Percentiles rank a stretch among this genome's conserved stretches.
Evolutionary conservation across 163 green algal genomes (phyloP).

Genomic region (Scenedesmus sp.): DNA sequence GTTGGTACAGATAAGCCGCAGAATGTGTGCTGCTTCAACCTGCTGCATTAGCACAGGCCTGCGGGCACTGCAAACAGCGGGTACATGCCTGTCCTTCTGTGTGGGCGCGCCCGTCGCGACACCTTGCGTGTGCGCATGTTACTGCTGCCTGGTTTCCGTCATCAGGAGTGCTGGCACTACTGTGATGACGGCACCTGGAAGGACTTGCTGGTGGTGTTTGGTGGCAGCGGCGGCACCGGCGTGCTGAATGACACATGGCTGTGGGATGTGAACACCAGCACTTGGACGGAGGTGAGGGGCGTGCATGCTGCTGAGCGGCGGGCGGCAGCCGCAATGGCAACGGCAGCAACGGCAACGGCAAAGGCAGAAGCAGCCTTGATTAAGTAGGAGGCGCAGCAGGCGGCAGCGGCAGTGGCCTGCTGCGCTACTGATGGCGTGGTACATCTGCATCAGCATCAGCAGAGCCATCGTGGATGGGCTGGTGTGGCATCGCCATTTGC

Average conservation of each 20-base stretch:
- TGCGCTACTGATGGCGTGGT: background rate
- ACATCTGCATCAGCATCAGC: background rate
- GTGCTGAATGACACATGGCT: conserved; percentile 45
- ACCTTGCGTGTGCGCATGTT: background rate
- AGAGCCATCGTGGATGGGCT: no score
- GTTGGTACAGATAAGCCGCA: no score
- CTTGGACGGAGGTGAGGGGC: conserved; percentile 26
- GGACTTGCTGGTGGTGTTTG: conserved; percentile 48
- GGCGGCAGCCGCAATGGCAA: background rate
- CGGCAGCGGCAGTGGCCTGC: background rate
- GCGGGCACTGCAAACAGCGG: no score
- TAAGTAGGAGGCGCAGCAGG: no score
- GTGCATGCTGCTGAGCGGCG: background rate
- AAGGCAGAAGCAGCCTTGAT: no score
- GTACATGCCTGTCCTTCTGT: background rate
- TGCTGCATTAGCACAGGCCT: no score
- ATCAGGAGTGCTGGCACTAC: conserved; percentile 48
- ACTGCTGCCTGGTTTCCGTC: background rate
- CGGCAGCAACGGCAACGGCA: background rate
- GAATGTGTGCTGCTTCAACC: no score
- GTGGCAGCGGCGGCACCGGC: conserved; percentile 6
- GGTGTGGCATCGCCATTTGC: no score
- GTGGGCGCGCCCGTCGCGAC: no score
- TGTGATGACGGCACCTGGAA: conserved; percentile 51
- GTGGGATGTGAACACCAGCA: conserved; percentile 17